Evolutionary conservation across 2,329 filamentous ascomycete genomes (phyloP), one percentile per base, ranked within the genome.

Genomic region (Pyrenophora seminiperda): DNA sequence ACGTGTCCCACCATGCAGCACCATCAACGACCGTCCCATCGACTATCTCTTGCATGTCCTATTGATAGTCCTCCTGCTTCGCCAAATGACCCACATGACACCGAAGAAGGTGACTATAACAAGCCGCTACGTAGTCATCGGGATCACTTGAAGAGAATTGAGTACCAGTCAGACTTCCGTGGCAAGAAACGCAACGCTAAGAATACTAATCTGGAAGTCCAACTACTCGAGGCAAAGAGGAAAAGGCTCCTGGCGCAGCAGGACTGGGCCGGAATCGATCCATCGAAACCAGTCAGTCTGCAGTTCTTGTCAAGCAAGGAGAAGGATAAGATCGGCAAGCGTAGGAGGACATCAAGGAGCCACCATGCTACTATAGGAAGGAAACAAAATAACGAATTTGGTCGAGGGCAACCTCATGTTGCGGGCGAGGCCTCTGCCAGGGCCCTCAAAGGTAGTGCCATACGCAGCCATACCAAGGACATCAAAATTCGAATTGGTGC

Each of bases 401-500:
- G 30, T 15, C 32, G 33, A 40, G 19, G 29, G 22, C 41, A 14
- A 14, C 36, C 38, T 11, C 18, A 52, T n/a, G 22, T 17, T 47
- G 33, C 42, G 31, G 40, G 33, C 34, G 44, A 39, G 19, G 13
- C 24, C 4, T 32, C 49, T 45, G 30, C 37, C 20, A 44, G 42
- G 3, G 51, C 49, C 5, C 53, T 53, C 9, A 9, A 42, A 49
- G 56, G 52, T 32, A 48, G 56, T 42, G 59, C 55, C 18, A 30
- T 54, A 15, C 45, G 40, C 19, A 47, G 53, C 36, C 37, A 49
- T 27, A 22, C 41, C 20, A 56, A 71, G 33, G 46, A 67, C 46
- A 66, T 75, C 42, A 62, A 55, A 38, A 63, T 75, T 47, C 68
- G 63, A 18, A 71, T 75, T 47, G 72, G 73, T 13, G 66, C 65